Percentiles rank a stretch among this genome's conserved stretches.
Conservation (phyloP, 495 filamentous ascomycete species). For the Talaromyces borbonicus region DNA sequence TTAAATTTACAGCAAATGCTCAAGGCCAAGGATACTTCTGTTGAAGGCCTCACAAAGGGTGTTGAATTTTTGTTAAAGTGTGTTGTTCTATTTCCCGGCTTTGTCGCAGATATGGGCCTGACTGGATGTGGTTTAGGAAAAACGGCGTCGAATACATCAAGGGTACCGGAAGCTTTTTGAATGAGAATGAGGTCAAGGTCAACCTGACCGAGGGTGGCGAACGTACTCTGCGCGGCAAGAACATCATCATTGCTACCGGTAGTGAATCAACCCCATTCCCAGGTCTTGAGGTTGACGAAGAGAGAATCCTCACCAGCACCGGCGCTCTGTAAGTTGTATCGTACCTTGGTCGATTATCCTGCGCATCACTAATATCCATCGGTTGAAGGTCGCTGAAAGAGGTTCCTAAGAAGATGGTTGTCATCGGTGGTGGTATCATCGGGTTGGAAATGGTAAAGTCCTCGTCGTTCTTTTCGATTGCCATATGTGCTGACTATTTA, state of each 20-base stretch:
- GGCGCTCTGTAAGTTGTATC: constrained; percentile 55
- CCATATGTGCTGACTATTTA: constrained; percentile 15
- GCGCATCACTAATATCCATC: neutral
- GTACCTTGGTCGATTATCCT: neutral
- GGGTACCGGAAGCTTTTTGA: constrained; percentile 76
- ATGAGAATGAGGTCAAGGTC: constrained; percentile 87
- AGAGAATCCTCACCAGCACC: constrained; percentile 92
- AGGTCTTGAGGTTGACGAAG: constrained; percentile 90
- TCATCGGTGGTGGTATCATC: constrained; percentile 98
- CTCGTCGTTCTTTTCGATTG: neutral
- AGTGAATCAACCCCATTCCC: constrained; percentile 94
- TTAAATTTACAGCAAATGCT: constrained; percentile 92
- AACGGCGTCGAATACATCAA: constrained; percentile 96
- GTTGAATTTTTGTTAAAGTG: constrained; percentile 90
- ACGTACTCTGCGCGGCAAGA: constrained; percentile 75
- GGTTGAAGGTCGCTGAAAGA: constrained; percentile 49
- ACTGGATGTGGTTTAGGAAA: constrained; percentile 38
- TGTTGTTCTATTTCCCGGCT: neutral
- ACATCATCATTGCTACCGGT: constrained; percentile 95
- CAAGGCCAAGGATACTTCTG: constrained; percentile 93
- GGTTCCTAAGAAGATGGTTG: constrained; percentile 94
- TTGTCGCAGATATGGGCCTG: neutral
- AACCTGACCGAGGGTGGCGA: constrained; percentile 85
- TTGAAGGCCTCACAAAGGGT: constrained; percentile 85
- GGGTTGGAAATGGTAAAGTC: constrained; percentile 93